phyloP scores from a whole-genome alignment of 768 basidiomycete genomes.

The Terana coerulea region DNA sequence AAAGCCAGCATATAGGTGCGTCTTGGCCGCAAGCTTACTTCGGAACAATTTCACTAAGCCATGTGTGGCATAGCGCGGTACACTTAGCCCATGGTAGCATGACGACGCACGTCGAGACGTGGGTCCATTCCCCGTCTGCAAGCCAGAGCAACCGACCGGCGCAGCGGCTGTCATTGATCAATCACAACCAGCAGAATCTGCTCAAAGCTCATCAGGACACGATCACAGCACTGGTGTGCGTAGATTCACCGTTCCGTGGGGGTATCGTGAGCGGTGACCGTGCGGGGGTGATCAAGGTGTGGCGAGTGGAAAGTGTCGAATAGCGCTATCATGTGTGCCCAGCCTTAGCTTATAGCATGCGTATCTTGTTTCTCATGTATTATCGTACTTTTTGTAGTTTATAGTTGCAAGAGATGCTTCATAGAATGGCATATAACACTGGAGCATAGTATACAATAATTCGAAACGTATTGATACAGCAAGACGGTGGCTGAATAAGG shows the following conservation, averaged over 20 bases:
- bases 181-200: slow-evolving; percentile 79
- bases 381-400: no score
- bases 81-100: slow-evolving; percentile 19
- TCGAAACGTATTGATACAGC: no score
- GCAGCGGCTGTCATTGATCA: slow-evolving; percentile 74
- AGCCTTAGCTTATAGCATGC: no score
- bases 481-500: no score
- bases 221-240: slow-evolving; percentile 77
- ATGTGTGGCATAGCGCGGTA: no score
- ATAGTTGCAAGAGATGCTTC: no score
- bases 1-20: slow-evolving; percentile 72
- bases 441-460: no score
- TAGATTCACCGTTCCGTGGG: slow-evolving; percentile 91
- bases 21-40: neutral
- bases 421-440: no score
- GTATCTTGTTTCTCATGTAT: no score
- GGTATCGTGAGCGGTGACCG: slow-evolving; percentile 92
- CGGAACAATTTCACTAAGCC: neutral
- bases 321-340: no score
- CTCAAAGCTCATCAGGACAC: slow-evolving; percentile 89
- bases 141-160: slow-evolving; percentile 62
- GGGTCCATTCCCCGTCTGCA: slow-evolving; percentile 41
- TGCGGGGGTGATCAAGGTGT: slow-evolving; percentile 87
- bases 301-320: slow-evolving; percentile 58
- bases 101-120: slow-evolving; percentile 60